A percentile compares a stretch with the other conserved stretches of the same genome.
Conservation (phyloP, 768 basidiomycete genomes). For the Daedalea quercina region DNA sequence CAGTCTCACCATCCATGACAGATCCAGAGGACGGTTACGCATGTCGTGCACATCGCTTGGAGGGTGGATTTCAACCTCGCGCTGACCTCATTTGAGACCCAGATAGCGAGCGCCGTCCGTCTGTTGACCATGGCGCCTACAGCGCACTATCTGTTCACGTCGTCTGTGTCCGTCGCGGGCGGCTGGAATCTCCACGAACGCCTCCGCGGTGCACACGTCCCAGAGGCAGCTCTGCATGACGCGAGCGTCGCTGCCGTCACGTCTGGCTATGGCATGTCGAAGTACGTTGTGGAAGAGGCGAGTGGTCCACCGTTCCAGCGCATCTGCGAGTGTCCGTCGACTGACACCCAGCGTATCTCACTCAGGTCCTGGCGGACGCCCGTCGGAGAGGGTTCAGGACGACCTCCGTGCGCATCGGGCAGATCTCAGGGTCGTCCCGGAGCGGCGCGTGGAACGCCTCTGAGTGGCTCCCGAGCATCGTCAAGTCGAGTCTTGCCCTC, state of each 20-base stretch:
- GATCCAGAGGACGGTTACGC: conserved; percentile 9
- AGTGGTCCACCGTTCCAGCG: no score
- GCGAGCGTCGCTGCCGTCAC: conserved; percentile 22
- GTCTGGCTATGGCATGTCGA: conserved; percentile 39
- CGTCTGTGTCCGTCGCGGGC: conserved; percentile 25
- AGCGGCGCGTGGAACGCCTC: conserved; percentile 26
- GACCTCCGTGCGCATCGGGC: conserved; percentile 28
- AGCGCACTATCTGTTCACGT: conserved; percentile 24
- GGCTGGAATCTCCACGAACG: conserved; percentile 1
- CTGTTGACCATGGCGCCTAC: conserved; percentile 29
- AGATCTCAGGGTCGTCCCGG: conserved; percentile 20
- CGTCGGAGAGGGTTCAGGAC: conserved; percentile 25
- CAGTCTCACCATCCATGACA: not conserved
- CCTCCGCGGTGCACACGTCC: conserved; percentile 7
- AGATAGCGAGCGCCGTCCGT: conserved; percentile 23
- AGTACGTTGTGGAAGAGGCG: conserved; percentile 38
- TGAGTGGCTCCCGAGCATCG: conserved; percentile 31
- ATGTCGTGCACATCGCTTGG: conserved; percentile 33
- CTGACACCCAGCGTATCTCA: not conserved
- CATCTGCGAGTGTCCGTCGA: no score
- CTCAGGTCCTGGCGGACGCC: conserved; percentile 12
- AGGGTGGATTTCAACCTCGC: conserved; percentile 31
- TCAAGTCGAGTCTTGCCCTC: conserved; percentile 14
- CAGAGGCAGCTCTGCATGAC: conserved; percentile 21
- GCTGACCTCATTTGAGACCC: conserved; percentile 25